Evolutionary conservation across 192 early-diverging fungal species (phyloP), one percentile per base, ranked within the genome.

Genomic region (Pilaira anomala): DNA sequence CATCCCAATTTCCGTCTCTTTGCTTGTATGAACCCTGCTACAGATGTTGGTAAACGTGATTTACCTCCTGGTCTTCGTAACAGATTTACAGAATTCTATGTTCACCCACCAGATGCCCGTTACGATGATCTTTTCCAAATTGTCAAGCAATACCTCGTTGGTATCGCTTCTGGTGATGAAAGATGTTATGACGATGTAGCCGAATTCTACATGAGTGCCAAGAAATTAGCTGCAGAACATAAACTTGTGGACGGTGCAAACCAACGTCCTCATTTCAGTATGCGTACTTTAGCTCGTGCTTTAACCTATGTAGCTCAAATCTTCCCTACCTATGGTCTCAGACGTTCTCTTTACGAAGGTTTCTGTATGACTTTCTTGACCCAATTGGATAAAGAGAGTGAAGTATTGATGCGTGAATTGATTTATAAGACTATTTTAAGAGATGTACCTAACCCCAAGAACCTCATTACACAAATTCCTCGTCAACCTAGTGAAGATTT

Each of bases 11-110:
- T 99, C 80, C 80, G 97, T 3, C 77, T 99, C 3, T 98, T 99
- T 74, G 93, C 90, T 2, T 99, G 97, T 75, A 99, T 99, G 96
- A 99, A 99, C 73, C 97, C 97, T 30, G 88, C 97, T 18, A 98
- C 90, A 28, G 97, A 99, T 78, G 94, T 96, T 0, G 96, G 96
- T 52, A 99, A 99, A 72, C 86, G 91, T 50, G 93, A 99, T 67
- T 78, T 99, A 29, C 92, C 97, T 6, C 88, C 90, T 13, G 93
- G 91, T 12, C 83, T 99, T 22, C 85, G 95, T 33, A 91, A 85
- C 45, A 83, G 96, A 24, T 98, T 98, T 71, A 93, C 92, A 12
- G 97, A 99, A 68, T 90, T 96, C 53, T 99, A 92, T 78, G 93
- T 97, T 22, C 88, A 95, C 58, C 78, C 93, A 12, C 93, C 95